Base-by-base conservation (phyloP, 2,329 filamentous ascomycete species). In the Sclerotinia trifoliorum region DNA sequence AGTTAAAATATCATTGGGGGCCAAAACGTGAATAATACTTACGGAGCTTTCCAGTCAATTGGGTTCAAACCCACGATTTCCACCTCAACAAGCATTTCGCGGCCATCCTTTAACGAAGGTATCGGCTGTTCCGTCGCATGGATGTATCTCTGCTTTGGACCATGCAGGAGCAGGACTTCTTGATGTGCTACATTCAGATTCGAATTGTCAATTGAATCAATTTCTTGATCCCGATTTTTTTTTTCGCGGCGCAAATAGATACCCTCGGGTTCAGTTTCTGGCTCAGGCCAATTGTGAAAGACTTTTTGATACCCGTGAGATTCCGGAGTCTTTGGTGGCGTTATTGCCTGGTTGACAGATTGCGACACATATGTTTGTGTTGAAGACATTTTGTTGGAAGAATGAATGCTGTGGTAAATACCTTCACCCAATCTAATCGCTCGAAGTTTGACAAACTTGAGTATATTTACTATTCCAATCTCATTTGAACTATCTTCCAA, bases 31-130 rank as follows among this genome's bases (percentile, higher is more conserved):
- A 91, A 87, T 87, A 91, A 76, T 92, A 81, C 86, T 74, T 80
- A 90, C 88, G 89, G 87, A 69, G 87, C 84, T 80, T 93, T 93
- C 91, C 91, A 93, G 77, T 93, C 91, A 67, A 93, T 90, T 0
- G 91, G 91, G 73, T 93, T 93, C 49, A 93, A 79, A 0, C 90
- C 90, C 73, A 92, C 64, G 8, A 70, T 74, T 49, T 84, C 80
- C 1, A 87, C 84, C 75, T 84, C 85, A n/a, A 92, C 83, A 6
- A 92, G 79, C 6, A 91, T 80, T 73, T 92, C 75, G 60, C 69
- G 78, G 73, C 92, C 88, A 87, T 55, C 80, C 79, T 63, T 81
- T 77, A 82, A 72, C 1, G 74, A 77, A 17, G 86, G 86, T 7
- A 87, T 77, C 2, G 78, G 75, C 73, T 86, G 80, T 7, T 80